These are phyloP conservation scores for Blakeslea trispora DNA, from an alignment of 371 early-diverging fungal species.

Conservation along the genomic window DNA sequence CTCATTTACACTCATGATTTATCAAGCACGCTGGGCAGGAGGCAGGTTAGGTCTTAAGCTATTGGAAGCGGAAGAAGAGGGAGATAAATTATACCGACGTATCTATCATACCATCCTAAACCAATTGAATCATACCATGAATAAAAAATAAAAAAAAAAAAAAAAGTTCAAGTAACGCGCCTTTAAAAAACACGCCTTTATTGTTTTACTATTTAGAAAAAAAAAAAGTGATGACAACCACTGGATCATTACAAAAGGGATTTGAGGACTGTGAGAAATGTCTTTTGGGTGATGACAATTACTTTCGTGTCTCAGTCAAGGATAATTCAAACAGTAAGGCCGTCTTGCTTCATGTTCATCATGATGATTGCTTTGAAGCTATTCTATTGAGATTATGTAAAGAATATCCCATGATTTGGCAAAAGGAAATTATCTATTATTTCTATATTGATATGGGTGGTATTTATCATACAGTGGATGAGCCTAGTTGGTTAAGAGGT, in stretches of 20 bases:
- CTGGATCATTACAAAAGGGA: background rate
- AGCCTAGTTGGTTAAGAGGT: slow-evolving; percentile 43
- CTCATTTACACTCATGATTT: slow-evolving; percentile 21
- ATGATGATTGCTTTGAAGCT: slow-evolving; percentile 24
- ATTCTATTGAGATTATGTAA: slow-evolving; percentile 28
- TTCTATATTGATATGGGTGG: slow-evolving; percentile 50
- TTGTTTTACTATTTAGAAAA: no score
- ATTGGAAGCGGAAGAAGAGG: slow-evolving; percentile 20
- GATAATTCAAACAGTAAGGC: slow-evolving; percentile 5
- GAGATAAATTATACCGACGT: slow-evolving; percentile 5
- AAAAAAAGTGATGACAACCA: background rate
- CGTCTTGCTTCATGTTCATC: slow-evolving; percentile 30
- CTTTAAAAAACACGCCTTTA: no score
- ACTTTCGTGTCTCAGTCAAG: slow-evolving; percentile 18
- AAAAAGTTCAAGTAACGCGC: no score
- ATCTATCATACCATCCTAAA: slow-evolving; percentile 27
- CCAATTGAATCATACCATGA: slow-evolving; percentile 3
- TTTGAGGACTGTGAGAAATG: slow-evolving; percentile 13
- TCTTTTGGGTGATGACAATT: slow-evolving; percentile 5
- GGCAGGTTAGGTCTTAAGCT: slow-evolving; percentile 30
- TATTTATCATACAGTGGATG: slow-evolving; percentile 34
- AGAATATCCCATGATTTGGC: slow-evolving; percentile 32
- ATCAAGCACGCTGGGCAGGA: slow-evolving; percentile 37
- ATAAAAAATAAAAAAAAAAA: no score
- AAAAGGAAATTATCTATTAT: slow-evolving; percentile 24